Percentiles rank a stretch among this genome's conserved stretches.
These are phyloP conservation scores for Paraphaeosphaeria sporulosa DNA, from an alignment of 2,329 filamentous ascomycete genomes.

Conservation along the genomic window DNA sequence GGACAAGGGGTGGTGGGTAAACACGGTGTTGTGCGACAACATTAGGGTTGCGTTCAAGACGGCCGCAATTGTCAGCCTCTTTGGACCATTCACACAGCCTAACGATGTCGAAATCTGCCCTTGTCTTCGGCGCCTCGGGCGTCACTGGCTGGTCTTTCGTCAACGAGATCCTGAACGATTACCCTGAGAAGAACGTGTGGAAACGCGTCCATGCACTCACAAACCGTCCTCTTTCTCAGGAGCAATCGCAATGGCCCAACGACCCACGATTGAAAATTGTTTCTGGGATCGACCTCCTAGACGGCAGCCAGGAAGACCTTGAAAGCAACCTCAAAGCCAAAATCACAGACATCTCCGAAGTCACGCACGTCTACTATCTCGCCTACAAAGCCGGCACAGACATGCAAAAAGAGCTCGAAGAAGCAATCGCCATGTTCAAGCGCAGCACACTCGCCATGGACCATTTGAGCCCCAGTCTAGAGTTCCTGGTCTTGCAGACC, in stretches of 20 bases:
- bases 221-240: slow-evolving; percentile 47
- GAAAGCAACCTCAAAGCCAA: slow-evolving; percentile 43
- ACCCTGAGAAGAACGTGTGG: slow-evolving; percentile 47
- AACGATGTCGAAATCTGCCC: slow-evolving; percentile 47
- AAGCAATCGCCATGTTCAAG: slow-evolving; percentile 53
- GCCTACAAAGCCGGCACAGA: slow-evolving; percentile 55
- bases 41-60: neutral
- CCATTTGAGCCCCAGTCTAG: slow-evolving; percentile 27
- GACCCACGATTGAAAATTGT: slow-evolving; percentile 52
- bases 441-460: slow-evolving; percentile 46
- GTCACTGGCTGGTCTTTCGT: slow-evolving; percentile 55
- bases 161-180: slow-evolving; percentile 49
- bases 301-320: slow-evolving; percentile 49
- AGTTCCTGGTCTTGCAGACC: slow-evolving; percentile 41
- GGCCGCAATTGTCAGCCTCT: neutral
- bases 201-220: slow-evolving; percentile 51
- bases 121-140: slow-evolving; percentile 54
- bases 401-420: slow-evolving; percentile 47
- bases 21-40: neutral
- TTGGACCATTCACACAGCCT: neutral
- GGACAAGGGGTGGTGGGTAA: neutral
- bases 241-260: slow-evolving; percentile 47
- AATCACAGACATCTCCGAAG: slow-evolving; percentile 46
- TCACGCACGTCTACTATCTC: slow-evolving; percentile 56
- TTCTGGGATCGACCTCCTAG: slow-evolving; percentile 53